Conservation (phyloP, 1,284 basidiomycete genomes). For the Apiotrichum laibachii region DNA sequence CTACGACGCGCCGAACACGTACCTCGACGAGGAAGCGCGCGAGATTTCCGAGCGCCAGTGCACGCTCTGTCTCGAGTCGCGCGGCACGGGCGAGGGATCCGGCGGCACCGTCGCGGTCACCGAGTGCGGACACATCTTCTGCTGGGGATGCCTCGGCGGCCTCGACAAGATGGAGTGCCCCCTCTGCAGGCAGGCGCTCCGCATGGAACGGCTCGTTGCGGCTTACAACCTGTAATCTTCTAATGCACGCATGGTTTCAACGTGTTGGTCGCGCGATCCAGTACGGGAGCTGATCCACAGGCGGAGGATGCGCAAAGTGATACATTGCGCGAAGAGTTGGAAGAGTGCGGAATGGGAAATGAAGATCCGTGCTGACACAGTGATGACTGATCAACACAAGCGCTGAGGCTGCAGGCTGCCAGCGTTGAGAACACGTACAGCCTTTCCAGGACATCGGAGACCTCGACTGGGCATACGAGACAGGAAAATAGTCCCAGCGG, state of each 20-base stretch:
- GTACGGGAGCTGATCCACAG: background rate
- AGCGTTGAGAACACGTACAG: no score
- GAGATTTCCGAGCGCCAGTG: slow-evolving; percentile 68
- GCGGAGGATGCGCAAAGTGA: background rate
- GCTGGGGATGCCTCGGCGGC: slow-evolving; percentile 93
- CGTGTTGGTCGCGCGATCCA: background rate
- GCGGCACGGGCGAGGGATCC: slow-evolving; percentile 57
- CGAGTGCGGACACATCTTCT: slow-evolving; percentile 91
- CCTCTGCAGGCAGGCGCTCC: slow-evolving; percentile 74
- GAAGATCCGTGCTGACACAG: no score
- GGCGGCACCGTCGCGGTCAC: slow-evolving; percentile 65
- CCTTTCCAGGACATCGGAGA: no score
- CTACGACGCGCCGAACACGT: slow-evolving; percentile 42
- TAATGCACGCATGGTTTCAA: background rate
- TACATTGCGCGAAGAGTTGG: no score
- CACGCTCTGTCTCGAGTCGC: slow-evolving; percentile 82
- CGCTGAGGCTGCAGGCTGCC: no score
- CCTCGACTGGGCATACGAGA: no score
- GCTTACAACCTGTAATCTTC: slow-evolving; percentile 70
- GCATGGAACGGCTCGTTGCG: slow-evolving; percentile 69
- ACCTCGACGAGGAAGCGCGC: slow-evolving; percentile 34
- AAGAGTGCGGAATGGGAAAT: no score
- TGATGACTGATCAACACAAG: no score
- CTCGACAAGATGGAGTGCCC: slow-evolving; percentile 82
- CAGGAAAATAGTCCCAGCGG: no score